Evolutionary conservation across 495 filamentous ascomycete genomes (phyloP), one percentile per base, ranked within the genome.

Genomic region (Diplogelasinospora grovesii): DNA sequence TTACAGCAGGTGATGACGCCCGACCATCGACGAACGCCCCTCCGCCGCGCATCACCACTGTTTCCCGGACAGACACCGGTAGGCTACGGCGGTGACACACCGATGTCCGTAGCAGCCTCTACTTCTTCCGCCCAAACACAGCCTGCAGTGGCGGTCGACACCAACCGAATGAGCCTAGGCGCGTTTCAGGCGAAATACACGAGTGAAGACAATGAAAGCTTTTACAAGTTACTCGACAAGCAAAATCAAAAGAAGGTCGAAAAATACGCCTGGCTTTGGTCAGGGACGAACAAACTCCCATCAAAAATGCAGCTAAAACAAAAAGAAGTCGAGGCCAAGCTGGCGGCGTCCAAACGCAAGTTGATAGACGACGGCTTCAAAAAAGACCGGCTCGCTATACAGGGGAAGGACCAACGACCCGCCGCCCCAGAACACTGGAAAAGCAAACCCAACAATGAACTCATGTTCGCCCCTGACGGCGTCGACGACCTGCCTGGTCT

Each of bases 181-280:
- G 77, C 82, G 3, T 98, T 97, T 52, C 92, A 97, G 50, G 73
- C 84, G 5, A 87, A 85, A 52, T 97, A 95, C 61, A 97, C 89
- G 4, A 92, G 85, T 49, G 92, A 98, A 63, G 92, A 98, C 59
- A 96, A 97, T 54, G 90, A 95, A 52, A 86, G 81, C 35, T 96
- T 98, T 68, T 90, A 94, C 63, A 83, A 82, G 52, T 70, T 97
- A 1, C 66, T 98, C 9, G 92, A 98, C 64, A 87, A 83, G 57
- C 86, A 95, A 50, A 98, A 96, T 54, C 71, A 77, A 19, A 89
- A 88, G 58, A 74, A 73, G 26, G 77, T 82, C 9, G 81, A 86
- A 54, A 89, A 86, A 46, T 81, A 94, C 54, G 79, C 79, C 0
- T 98, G 89, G 83, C 68, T 95, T 34, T 94, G 86, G 81, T 75